phyloP scores from a whole-genome alignment of 306 rosid species.

The Sesbania bispinosa region DNA sequence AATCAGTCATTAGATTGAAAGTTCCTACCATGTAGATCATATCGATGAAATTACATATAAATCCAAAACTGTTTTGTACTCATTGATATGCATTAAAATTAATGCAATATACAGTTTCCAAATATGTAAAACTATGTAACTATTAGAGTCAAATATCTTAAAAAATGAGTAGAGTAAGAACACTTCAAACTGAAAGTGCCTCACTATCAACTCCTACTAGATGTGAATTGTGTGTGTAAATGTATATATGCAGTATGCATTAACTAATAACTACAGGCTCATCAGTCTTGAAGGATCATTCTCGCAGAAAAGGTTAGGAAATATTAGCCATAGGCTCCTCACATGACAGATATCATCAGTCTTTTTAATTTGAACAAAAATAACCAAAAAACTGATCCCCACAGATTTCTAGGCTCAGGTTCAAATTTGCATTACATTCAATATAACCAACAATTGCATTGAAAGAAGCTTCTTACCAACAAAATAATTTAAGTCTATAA shows the following conservation, averaged over 20 bases:
- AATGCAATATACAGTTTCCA: neutral
- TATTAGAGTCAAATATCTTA: slow-evolving; percentile 4
- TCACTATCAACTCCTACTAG: neutral
- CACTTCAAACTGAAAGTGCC: neutral
- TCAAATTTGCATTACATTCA: neutral
- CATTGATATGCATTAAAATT: neutral
- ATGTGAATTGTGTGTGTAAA: neutral
- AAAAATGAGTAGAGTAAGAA: neutral
- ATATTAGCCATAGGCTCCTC: neutral
- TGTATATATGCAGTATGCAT: neutral
- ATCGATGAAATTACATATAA: neutral
- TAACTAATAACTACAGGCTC: neutral
- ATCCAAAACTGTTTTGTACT: neutral
- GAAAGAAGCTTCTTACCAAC: slow-evolving; percentile 16
- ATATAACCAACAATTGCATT: neutral
- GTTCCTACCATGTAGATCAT: neutral
- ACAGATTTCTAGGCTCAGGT: neutral
- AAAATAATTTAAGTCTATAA: neutral
- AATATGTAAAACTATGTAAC: neutral
- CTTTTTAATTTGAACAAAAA: neutral
- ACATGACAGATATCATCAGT: neutral
- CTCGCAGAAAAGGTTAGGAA: neutral
- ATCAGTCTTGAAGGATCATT: neutral
- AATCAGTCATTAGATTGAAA: neutral
- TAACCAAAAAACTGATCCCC: slow-evolving; percentile 10